These are phyloP conservation scores for Rhizomucor miehei DNA, from an alignment of 371 early-diverging fungal genomes.

Conservation along the genomic window DNA sequence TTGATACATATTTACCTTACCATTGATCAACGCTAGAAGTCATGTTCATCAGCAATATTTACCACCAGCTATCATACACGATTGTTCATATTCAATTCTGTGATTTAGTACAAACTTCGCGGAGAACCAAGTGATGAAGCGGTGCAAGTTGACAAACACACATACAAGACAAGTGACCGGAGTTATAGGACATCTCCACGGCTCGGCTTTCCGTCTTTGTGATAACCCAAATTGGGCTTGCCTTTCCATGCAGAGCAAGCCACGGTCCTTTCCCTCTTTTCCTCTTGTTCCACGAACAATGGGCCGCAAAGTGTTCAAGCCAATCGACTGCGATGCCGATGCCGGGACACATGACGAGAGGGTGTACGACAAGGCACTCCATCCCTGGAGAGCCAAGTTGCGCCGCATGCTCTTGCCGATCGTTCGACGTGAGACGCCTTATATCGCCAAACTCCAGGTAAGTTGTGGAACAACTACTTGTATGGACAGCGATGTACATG, in stretches of 20 bases:
- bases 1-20: too few relatives aligned
- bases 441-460: conserved; percentile 60
- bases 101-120: too few relatives aligned
- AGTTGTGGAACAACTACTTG: background rate
- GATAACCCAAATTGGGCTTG: too few relatives aligned
- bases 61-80: too few relatives aligned
- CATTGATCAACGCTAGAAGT: too few relatives aligned
- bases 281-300: conserved; percentile 10
- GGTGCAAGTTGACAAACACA: too few relatives aligned
- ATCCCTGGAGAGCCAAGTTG: conserved; percentile 44
- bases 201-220: too few relatives aligned
- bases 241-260: background rate
- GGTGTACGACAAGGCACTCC: conserved; percentile 44
- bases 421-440: conserved; percentile 54
- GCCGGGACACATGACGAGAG: conserved; percentile 48
- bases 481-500: background rate
- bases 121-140: too few relatives aligned
- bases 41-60: too few relatives aligned
- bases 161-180: too few relatives aligned
- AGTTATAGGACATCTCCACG: too few relatives aligned
- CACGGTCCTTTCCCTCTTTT: background rate
- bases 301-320: conserved; percentile 36
- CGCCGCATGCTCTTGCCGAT: conserved; percentile 50
- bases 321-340: conserved; percentile 37
- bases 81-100: too few relatives aligned